These are phyloP conservation scores for Trichoderma parareesei DNA, from an alignment of 495 filamentous ascomycete genomes.

Conservation along the genomic window DNA sequence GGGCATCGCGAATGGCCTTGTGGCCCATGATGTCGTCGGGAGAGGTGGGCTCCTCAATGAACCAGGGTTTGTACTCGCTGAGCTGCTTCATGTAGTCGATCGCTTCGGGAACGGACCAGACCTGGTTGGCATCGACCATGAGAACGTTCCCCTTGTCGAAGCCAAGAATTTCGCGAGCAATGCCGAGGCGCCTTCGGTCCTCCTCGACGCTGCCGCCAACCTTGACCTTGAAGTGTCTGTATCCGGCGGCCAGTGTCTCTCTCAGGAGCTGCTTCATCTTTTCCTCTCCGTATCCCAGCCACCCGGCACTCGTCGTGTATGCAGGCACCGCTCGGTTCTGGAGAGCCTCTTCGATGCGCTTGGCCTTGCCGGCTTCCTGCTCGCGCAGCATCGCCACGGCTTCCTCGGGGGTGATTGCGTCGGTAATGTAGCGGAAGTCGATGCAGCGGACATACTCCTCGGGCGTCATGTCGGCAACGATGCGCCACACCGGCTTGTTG, in stretches of 20 bases:
- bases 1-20: conserved; percentile 71
- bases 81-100: conserved; percentile 82
- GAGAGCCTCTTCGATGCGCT: conserved; percentile 62
- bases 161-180: conserved; percentile 76
- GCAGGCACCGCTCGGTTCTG: conserved; percentile 68
- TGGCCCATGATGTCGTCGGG: conserved; percentile 90
- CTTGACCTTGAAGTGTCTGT: conserved; percentile 88
- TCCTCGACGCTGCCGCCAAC: conserved; percentile 66
- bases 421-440: conserved; percentile 89
- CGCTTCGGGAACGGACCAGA: conserved; percentile 88
- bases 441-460: conserved; percentile 81
- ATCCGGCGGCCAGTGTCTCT: conserved; percentile 67
- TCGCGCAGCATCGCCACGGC: conserved; percentile 62
- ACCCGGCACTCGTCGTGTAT: conserved; percentile 86
- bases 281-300: conserved; percentile 86
- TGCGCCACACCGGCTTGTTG: conserved; percentile 81
- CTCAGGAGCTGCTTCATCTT: conserved; percentile 68
- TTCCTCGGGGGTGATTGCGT: conserved; percentile 84
- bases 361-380: conserved; percentile 53
- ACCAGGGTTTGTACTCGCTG: conserved; percentile 84
- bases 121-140: conserved; percentile 95
- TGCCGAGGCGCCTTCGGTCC: conserved; percentile 58
- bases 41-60: conserved; percentile 94
- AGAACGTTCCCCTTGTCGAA: conserved; percentile 80
- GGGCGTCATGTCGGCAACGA: conserved; percentile 82